Evolutionary conservation across 2,329 filamentous ascomycete genomes (phyloP).

Genomic region (Venturia pyrina): DNA sequence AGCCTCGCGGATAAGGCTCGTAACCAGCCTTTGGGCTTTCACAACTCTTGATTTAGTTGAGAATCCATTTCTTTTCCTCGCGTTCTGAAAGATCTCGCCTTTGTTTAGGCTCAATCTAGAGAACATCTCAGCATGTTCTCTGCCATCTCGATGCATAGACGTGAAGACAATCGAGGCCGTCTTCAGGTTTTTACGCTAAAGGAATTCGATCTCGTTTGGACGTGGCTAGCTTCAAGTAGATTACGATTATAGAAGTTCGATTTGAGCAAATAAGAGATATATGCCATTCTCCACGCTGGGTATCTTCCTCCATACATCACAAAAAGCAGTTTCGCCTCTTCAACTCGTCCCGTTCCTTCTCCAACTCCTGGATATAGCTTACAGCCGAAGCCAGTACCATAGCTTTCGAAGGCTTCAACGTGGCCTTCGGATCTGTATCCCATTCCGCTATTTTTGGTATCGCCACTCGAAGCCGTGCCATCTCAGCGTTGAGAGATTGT

Average conservation of each 20-base stretch:
- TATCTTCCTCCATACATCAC: not conserved
- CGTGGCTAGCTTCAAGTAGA: no score
- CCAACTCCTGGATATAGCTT: conserved; percentile 36
- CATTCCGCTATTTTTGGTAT: conserved; percentile 33
- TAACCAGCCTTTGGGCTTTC: not conserved
- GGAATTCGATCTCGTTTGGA: no score
- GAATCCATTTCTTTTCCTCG: no score
- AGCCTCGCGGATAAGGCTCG: not conserved
- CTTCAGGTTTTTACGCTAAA: no score
- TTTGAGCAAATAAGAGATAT: no score
- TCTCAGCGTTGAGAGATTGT: conserved; percentile 35
- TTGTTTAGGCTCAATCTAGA: no score
- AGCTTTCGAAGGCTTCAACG: conserved; percentile 32
- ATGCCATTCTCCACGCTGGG: not conserved
- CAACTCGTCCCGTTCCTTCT: conserved; percentile 31
- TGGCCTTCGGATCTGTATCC: conserved; percentile 31
- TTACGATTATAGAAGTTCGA: no score
- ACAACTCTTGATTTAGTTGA: no score
- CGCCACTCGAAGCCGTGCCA: conserved; percentile 31
- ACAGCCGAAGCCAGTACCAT: conserved; percentile 36
- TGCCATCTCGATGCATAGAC: no score
- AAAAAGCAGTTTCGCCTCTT: conserved; percentile 21
- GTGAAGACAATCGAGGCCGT: no score
- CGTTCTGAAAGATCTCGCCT: no score
- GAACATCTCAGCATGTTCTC: no score